phyloP scores from a whole-genome alignment of 371 early-diverging fungal species.

The Mucor racemosus region DNA sequence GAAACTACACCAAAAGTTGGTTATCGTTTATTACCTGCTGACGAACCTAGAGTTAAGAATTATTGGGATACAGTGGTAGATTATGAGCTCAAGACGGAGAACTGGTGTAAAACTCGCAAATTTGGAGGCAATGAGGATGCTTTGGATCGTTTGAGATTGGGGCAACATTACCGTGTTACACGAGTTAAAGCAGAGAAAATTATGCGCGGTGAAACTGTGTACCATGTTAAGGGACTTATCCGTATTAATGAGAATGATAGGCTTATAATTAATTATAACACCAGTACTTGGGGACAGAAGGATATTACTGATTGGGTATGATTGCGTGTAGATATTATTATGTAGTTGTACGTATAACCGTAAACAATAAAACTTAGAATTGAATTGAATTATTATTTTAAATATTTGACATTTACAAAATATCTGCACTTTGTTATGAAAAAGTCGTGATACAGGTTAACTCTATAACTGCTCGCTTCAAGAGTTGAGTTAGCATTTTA shows the following conservation, averaged over 20 bases:
- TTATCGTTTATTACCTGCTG: slow-evolving; percentile 13
- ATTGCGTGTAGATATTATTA: neutral
- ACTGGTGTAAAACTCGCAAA: slow-evolving; percentile 30
- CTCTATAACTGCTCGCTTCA: no score
- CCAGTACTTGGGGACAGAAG: slow-evolving; percentile 19
- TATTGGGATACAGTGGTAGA: slow-evolving; percentile 31
- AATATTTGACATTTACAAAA: no score
- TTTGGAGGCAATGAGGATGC: slow-evolving; percentile 12
- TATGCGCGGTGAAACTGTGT: slow-evolving; percentile 41
- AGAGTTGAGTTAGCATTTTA: no score
- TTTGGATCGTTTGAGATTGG: slow-evolving; percentile 30
- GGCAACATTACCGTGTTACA: slow-evolving; percentile 30
- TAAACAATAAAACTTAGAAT: no score
- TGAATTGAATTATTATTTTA: no score
- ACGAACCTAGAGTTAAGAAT: slow-evolving; percentile 23
- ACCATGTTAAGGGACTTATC: slow-evolving; percentile 28
- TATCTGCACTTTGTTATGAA: no score
- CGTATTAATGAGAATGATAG: slow-evolving; percentile 13
- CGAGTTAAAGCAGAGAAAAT: slow-evolving; percentile 45
- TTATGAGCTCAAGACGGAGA: slow-evolving; percentile 32
- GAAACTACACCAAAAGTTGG: slow-evolving; percentile 1
- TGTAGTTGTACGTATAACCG: no score
- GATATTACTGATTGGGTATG: slow-evolving; percentile 34
- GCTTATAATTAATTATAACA: slow-evolving; percentile 25
- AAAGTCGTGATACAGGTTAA: no score